These are phyloP conservation scores for Colletotrichum gigasporum DNA, from an alignment of 2,329 filamentous ascomycete genomes.

Conservation along the genomic window DNA sequence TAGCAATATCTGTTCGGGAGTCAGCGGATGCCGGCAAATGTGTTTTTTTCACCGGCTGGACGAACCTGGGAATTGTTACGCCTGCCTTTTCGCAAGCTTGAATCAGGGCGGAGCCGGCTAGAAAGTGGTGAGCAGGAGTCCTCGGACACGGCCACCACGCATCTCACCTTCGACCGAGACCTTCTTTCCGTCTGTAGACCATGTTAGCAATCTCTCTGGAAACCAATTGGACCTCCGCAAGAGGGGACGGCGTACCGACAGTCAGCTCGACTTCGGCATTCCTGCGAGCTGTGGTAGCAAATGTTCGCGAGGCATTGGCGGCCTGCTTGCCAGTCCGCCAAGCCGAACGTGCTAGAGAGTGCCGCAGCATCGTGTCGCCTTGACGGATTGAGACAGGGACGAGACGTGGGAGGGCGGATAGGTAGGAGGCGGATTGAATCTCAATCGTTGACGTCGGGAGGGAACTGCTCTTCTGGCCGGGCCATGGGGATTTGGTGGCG, in stretches of 20 bases:
- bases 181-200: slow-evolving; percentile 87
- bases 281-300: slow-evolving; percentile 81
- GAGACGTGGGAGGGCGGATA: slow-evolving; percentile 39
- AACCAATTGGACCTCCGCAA: slow-evolving; percentile 40
- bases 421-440: slow-evolving; percentile 45
- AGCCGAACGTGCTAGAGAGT: slow-evolving; percentile 74
- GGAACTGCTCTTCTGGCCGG: slow-evolving; percentile 46
- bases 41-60: slow-evolving; percentile 27
- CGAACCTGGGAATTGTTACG: slow-evolving; percentile 83
- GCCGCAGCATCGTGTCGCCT: slow-evolving; percentile 75
- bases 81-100: slow-evolving; percentile 99
- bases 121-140: slow-evolving; percentile 37
- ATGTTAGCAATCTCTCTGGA: slow-evolving; percentile 41
- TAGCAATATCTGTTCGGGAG: slow-evolving; percentile 83
- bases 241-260: slow-evolving; percentile 69
- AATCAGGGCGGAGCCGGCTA: slow-evolving; percentile 95
- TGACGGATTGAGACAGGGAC: slow-evolving; percentile 57
- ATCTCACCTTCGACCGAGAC: slow-evolving; percentile 89
- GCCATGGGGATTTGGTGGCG: slow-evolving; percentile 44
- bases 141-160: slow-evolving; percentile 31
- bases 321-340: slow-evolving; percentile 70
- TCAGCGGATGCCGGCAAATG: slow-evolving; percentile 34
- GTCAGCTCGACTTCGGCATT: slow-evolving; percentile 96
- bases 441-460: slow-evolving; percentile 52
- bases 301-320: slow-evolving; percentile 75